A percentile compares a stretch with the other conserved stretches of the same genome.
Evolutionary conservation across 305 asterid species (phyloP).

Genomic region (Withania somnifera): DNA sequence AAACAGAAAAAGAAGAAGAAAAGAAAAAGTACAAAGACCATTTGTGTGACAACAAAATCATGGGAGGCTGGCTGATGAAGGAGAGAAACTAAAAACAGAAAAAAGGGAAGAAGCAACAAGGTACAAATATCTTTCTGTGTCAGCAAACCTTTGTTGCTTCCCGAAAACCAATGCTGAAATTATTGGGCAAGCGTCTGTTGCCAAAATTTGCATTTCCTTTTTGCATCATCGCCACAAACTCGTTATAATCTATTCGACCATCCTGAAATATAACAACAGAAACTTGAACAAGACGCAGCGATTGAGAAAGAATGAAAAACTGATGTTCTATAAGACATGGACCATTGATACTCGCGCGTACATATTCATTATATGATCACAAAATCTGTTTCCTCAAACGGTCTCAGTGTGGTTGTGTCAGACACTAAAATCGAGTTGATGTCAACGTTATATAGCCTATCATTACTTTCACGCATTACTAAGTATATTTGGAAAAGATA

Average conservation of each 20-base stretch:
- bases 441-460: not conserved
- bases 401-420: not conserved
- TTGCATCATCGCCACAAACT: slow-evolving; percentile 54
- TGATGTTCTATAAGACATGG: not conserved
- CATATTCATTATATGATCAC: not conserved
- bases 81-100: not conserved
- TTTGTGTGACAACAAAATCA: slow-evolving; percentile 1
- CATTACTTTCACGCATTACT: not conserved
- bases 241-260: slow-evolving; percentile 39
- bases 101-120: not conserved
- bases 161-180: slow-evolving; percentile 31
- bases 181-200: slow-evolving; percentile 23
- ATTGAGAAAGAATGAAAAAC: not conserved
- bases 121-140: slow-evolving; percentile 11
- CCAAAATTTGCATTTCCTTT: slow-evolving; percentile 34
- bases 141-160: slow-evolving; percentile 36
- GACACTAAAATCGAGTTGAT: not conserved
- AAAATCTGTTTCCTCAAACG: not conserved
- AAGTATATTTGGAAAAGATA: not conserved
- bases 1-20: not conserved
- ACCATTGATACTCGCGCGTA: not conserved
- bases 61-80: not conserved
- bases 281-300: not conserved
- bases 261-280: slow-evolving; percentile 22
- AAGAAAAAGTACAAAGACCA: not conserved